Evolutionary conservation across 768 basidiomycete genomes (phyloP).

Genomic region (Exsudoporus frostii): DNA sequence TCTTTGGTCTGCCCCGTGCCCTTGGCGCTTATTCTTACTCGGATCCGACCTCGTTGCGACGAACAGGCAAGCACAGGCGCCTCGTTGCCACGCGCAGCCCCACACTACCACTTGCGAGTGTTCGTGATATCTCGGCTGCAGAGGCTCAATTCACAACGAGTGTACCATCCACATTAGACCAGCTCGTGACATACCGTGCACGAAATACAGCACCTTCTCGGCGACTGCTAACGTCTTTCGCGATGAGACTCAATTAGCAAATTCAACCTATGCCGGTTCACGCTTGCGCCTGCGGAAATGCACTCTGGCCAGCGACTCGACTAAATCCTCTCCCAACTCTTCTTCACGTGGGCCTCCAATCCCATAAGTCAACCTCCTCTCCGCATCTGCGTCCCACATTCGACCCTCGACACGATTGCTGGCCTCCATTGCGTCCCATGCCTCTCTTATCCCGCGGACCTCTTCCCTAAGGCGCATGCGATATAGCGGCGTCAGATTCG

Average conservation of each 20-base stretch:
- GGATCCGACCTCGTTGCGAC: too few relatives aligned
- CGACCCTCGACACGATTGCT: slow-evolving; percentile 38
- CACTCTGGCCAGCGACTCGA: slow-evolving; percentile 35
- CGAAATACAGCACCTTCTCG: too few relatives aligned
- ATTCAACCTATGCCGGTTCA: slow-evolving; percentile 46
- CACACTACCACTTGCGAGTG: too few relatives aligned
- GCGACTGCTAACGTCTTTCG: too few relatives aligned
- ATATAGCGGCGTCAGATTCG: slow-evolving; percentile 71
- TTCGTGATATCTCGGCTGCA: too few relatives aligned
- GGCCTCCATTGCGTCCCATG: slow-evolving; percentile 39
- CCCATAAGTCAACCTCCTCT: slow-evolving; percentile 29
- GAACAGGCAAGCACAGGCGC: too few relatives aligned
- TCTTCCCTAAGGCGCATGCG: slow-evolving; percentile 49
- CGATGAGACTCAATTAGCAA: slow-evolving; percentile 15
- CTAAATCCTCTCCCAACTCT: slow-evolving; percentile 45
- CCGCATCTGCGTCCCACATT: slow-evolving; percentile 23
- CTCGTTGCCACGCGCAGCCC: too few relatives aligned
- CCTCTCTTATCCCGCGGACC: slow-evolving; percentile 46
- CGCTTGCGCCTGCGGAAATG: slow-evolving; percentile 31
- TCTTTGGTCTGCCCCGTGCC: too few relatives aligned
- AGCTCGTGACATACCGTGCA: too few relatives aligned
- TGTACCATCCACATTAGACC: too few relatives aligned
- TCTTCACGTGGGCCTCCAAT: slow-evolving; percentile 55
- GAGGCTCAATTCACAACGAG: too few relatives aligned
- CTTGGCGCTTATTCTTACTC: too few relatives aligned